A percentile compares a stretch with the other conserved stretches of the same genome.
Conservation (phyloP, 257 asterid genomes). For the Ballota nigra region DNA sequence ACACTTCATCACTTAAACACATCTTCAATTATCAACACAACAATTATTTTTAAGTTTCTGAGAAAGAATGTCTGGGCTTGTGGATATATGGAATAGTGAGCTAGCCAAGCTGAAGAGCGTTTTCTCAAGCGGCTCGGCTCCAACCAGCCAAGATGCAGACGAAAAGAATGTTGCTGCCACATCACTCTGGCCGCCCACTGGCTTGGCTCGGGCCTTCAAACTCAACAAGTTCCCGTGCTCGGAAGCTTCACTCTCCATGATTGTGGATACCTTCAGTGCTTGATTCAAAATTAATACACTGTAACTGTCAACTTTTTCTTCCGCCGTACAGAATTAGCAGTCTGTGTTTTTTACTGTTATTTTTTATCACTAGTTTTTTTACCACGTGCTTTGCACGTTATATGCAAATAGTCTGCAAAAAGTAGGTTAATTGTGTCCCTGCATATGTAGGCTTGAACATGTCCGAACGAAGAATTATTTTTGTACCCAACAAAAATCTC, state of each 20-base stretch:
- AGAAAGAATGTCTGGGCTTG: conserved; percentile 40
- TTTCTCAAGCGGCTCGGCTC: conserved; percentile 17
- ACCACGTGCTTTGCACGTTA: no score
- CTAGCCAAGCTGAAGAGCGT: conserved; percentile 36
- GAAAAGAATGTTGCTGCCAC: conserved; percentile 7
- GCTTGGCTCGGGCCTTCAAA: no score
- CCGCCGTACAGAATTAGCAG: no score
- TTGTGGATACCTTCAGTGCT: conserved; percentile 39
- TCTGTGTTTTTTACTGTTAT: no score
- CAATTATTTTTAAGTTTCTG: neutral
- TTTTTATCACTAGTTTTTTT: no score
- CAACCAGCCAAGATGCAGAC: no score
- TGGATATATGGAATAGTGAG: conserved; percentile 55
- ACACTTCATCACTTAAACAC: neutral
- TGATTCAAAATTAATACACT: neutral
- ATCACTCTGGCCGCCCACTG: conserved; percentile 17
- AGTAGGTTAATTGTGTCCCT: no score
- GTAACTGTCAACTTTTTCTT: neutral
- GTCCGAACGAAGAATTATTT: no score
- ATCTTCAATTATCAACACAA: neutral
- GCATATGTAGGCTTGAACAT: no score
- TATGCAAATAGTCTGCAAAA: no score
- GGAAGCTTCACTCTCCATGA: conserved; percentile 47
- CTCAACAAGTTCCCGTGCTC: conserved; percentile 34
- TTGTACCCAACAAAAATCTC: no score